Conservation (phyloP, 805 yeast species). For the Saturnispora bothae region DNA sequence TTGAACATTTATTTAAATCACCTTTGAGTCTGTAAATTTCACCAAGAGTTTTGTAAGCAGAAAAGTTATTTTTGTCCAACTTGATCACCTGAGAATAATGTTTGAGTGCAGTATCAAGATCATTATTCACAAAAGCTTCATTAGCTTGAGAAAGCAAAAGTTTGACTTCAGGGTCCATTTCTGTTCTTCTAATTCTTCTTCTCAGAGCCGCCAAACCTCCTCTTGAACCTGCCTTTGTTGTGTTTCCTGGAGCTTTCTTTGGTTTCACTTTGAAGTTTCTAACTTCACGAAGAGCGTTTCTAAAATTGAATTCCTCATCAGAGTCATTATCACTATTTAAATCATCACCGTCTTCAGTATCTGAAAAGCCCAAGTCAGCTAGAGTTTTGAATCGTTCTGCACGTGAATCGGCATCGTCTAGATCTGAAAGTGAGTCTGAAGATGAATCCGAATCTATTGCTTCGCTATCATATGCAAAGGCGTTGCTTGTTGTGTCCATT, state of each 20-base stretch:
- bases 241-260: constrained; percentile 10
- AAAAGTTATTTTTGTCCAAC: constrained; percentile 64
- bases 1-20: constrained; percentile 59
- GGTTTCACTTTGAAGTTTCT: constrained; percentile 46
- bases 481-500: constrained; percentile 2
- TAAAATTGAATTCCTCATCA: constrained; percentile 38
- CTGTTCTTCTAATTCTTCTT: constrained; percentile 32
- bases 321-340: constrained; percentile 24
- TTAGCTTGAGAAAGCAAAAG: constrained; percentile 61
- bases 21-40: constrained; percentile 69
- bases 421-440: constrained; percentile 3
- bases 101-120: constrained; percentile 48
- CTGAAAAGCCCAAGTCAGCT: constrained; percentile 22
- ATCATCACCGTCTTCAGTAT: constrained; percentile 21
- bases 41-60: constrained; percentile 83
- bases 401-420: constrained; percentile 11
- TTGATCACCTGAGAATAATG: constrained; percentile 61
- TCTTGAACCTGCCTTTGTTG: constrained; percentile 10
- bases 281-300: constrained; percentile 59
- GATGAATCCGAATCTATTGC: no score
- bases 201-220: constrained; percentile 29
- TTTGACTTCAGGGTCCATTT: constrained; percentile 64
- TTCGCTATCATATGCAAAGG: neutral
- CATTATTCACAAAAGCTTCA: constrained; percentile 63
- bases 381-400: constrained; percentile 16